Conservation (phyloP, 2,329 filamentous ascomycete species). For the Alternaria sp. region DNA sequence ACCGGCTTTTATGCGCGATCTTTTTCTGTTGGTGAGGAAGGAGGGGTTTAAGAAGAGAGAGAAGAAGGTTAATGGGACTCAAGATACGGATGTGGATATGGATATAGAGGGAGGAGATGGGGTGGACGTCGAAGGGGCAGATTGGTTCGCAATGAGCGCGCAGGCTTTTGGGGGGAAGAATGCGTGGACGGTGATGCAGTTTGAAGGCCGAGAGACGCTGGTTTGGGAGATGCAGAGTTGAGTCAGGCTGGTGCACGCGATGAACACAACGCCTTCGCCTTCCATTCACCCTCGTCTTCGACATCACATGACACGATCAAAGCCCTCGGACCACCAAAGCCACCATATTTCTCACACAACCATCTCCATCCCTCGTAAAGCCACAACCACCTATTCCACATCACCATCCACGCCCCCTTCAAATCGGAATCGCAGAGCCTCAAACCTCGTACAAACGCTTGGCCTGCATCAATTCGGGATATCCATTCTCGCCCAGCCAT, state of each 20-base stretch:
- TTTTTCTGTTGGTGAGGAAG: slow-evolving; percentile 35
- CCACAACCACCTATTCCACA: neutral
- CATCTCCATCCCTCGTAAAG: neutral
- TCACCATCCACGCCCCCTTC: too few species aligned
- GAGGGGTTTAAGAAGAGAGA: slow-evolving; percentile 22
- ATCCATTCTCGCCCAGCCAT: slow-evolving; percentile 1
- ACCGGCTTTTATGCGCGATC: slow-evolving; percentile 37
- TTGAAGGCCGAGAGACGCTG: slow-evolving; percentile 39
- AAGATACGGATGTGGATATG: slow-evolving; percentile 14
- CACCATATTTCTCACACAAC: neutral
- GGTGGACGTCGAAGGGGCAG: slow-evolving; percentile 16
- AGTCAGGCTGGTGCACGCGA: neutral
- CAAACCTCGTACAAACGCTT: neutral
- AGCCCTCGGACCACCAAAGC: neutral
- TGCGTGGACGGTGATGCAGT: slow-evolving; percentile 43
- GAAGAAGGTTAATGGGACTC: slow-evolving; percentile 9
- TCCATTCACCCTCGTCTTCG: neutral
- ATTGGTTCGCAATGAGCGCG: slow-evolving; percentile 42
- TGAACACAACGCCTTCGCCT: neutral
- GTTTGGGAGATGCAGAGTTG: slow-evolving; percentile 40
- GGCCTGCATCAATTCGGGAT: neutral
- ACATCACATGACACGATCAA: neutral
- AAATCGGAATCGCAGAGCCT: too few species aligned
- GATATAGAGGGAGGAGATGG: slow-evolving; percentile 8
- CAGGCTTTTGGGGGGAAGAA: slow-evolving; percentile 35